Base-by-base conservation (phyloP, 371 early-diverging fungal genomes). In the Syncephalastrum contaminatum region DNA sequence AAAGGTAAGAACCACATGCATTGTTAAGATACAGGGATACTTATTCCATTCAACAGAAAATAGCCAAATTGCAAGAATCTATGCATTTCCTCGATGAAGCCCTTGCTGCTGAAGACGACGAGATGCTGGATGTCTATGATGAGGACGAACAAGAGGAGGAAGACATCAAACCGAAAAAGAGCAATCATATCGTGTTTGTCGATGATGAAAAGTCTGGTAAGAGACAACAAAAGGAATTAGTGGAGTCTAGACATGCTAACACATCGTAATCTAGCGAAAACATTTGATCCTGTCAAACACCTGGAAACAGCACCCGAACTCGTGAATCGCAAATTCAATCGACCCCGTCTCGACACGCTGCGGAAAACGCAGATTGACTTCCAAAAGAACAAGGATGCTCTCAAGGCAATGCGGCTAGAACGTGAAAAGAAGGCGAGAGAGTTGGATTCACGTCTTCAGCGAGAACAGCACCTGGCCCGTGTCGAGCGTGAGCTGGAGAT, bases 111-210 rank as follows among this genome's bases (percentile, higher is more conserved):
- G 67, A 70, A 4, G 76, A 70, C 2, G 80, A 79, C 51, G 73
- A 72, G 42, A 75, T 72, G 5, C 67, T 58, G 2, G 73, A 73
- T 0, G 70, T 77, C 24, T 72, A 76, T 15, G 69, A 73, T 2
- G 66, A 63, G 2, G 73, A 72, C 27, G 77, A 72, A 3, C 72
- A 60, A 0, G 73, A 73, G 0, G 72, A 77, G n/a, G 58, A 62
- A 22, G 62, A 64, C 57, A 45, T 40, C 20, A 50, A 66, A 30
- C 56, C 67, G 15, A 63, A 54, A 21, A 83, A 80, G 58, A 76
- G 85, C 24, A 86, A 80, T 30, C 96, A 96, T 64, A 89, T 88
- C 44, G 85, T 97, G 25, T 97, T 97, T 81, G 95, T 96, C 4
- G 95, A 95, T 53, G 73, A 69, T 52, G 90, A 90, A 48, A 73